A percentile compares a stretch with the other conserved stretches of the same genome.
These are phyloP conservation scores for Phoma sp. DNA, from an alignment of 2,329 filamentous ascomycete species.

Conservation along the genomic window DNA sequence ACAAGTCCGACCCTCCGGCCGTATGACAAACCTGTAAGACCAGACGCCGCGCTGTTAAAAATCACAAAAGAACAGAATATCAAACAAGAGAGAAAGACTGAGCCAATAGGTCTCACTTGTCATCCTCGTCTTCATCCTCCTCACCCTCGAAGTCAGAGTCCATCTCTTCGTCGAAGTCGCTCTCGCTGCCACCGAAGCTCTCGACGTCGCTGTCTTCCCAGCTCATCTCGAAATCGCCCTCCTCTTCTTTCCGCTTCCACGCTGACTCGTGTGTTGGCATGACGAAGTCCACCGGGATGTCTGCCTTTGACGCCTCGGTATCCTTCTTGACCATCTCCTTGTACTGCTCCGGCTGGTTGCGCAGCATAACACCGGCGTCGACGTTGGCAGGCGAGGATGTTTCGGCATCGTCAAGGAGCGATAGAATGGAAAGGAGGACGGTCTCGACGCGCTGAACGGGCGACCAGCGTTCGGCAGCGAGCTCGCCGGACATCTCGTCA, in stretches of 20 bases:
- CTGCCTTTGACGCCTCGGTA: slow-evolving; percentile 75
- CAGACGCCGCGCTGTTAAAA: slow-evolving; percentile 36
- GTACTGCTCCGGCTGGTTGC: slow-evolving; percentile 75
- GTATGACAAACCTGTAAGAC: slow-evolving; percentile 15
- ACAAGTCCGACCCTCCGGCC: slow-evolving; percentile 11
- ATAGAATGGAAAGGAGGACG: slow-evolving; percentile 89
- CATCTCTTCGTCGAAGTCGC: slow-evolving; percentile 59
- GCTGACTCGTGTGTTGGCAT: slow-evolving; percentile 78
- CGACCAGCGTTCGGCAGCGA: slow-evolving; percentile 90
- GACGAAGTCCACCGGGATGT: slow-evolving; percentile 79
- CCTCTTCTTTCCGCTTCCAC: slow-evolving; percentile 67
- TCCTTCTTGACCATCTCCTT: slow-evolving; percentile 72
- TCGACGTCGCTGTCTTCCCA: slow-evolving; percentile 61
- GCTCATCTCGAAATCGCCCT: slow-evolving; percentile 65
- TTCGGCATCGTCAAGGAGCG: slow-evolving; percentile 92
- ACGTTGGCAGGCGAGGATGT: slow-evolving; percentile 94
- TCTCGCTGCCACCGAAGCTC: slow-evolving; percentile 76
- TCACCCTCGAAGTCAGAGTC: slow-evolving; percentile 64
- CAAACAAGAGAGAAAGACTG: background rate
- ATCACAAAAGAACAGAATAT: slow-evolving; percentile 1
- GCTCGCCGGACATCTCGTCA: slow-evolving; percentile 89
- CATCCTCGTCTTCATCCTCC: slow-evolving; percentile 41
- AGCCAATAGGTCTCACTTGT: slow-evolving; percentile 20
- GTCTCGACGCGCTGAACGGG: slow-evolving; percentile 94
- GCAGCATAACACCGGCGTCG: slow-evolving; percentile 85